These are phyloP conservation scores for Tephrocybe sp. DNA, from an alignment of 768 basidiomycete genomes.

Conservation along the genomic window DNA sequence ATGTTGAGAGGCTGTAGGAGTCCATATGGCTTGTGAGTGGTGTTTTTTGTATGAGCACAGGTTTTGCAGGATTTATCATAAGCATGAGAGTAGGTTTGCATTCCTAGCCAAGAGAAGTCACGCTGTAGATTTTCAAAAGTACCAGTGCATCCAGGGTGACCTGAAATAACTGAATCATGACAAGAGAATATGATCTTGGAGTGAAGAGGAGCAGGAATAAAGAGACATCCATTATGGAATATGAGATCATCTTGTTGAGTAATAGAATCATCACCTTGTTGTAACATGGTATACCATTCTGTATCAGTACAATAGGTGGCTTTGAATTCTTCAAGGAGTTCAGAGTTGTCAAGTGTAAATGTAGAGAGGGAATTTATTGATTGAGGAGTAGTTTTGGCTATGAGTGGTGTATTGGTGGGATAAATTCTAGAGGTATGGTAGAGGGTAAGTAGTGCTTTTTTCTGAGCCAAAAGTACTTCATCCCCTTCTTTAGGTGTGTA, in stretches of 20 bases:
- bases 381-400: no score
- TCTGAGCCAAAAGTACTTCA: conserved; percentile 16
- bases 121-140: conserved; percentile 31
- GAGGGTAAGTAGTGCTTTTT: conserved; percentile 29
- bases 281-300: background rate
- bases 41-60: conserved; percentile 32
- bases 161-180: conserved; percentile 37
- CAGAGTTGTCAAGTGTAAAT: conserved; percentile 21
- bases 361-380: conserved; percentile 10
- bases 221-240: conserved; percentile 24
- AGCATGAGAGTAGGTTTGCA: conserved; percentile 19
- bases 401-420: conserved; percentile 8
- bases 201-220: conserved; percentile 12
- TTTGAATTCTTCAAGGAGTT: conserved; percentile 25
- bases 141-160: conserved; percentile 38
- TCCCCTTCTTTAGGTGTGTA: conserved; percentile 26
- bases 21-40: conserved; percentile 36
- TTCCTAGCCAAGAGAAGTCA: conserved; percentile 42
- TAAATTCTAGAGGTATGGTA: conserved; percentile 25
- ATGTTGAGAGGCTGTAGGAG: conserved; percentile 34
- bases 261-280: background rate
- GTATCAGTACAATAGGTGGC: conserved; percentile 8
- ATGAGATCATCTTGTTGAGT: conserved; percentile 19
- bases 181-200: conserved; percentile 12
- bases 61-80: conserved; percentile 35